Evolutionary conservation across 768 basidiomycete species (phyloP).

Genomic region (Botryobasidium botryosum): DNA sequence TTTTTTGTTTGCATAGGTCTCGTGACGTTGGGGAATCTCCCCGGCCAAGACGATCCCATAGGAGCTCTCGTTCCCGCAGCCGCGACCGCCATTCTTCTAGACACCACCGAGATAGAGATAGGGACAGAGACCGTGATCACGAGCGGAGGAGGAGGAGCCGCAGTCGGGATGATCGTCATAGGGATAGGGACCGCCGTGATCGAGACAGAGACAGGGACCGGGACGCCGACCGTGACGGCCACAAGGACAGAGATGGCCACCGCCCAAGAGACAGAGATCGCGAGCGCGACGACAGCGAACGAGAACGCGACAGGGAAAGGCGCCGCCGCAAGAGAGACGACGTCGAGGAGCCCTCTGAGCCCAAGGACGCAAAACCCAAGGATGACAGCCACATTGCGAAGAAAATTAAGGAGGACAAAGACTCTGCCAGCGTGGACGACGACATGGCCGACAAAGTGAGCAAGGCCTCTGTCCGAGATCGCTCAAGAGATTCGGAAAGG

Average conservation of each 20-base stretch:
- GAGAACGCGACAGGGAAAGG: conserved; percentile 18
- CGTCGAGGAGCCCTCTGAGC: conserved; percentile 17
- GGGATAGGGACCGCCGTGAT: conserved; percentile 3
- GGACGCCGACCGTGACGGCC: not conserved
- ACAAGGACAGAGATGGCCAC: not conserved
- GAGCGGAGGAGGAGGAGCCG: not conserved
- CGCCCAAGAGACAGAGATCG: conserved; percentile 18
- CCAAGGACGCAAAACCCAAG: conserved; percentile 25
- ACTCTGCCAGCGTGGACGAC: conserved; percentile 26
- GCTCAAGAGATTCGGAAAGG: conserved; percentile 34
- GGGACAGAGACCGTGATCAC: not conserved
- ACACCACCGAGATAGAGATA: not conserved
- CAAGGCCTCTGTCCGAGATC: conserved; percentile 18
- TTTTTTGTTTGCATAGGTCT: not conserved
- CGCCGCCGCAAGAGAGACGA: conserved; percentile 54
- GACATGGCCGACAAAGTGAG: not conserved
- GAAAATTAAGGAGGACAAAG: conserved; percentile 17
- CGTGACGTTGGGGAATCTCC: not conserved
- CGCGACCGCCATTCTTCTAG: conserved; percentile 1
- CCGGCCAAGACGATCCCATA: not conserved
- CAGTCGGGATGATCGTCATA: not conserved
- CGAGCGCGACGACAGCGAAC: conserved; percentile 8
- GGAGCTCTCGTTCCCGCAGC: not conserved
- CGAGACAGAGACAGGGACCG: not conserved
- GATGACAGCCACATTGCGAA: conserved; percentile 5